Conservation (phyloP, 495 filamentous ascomycete genomes). For the Friedmanniomyces endolithicus region DNA sequence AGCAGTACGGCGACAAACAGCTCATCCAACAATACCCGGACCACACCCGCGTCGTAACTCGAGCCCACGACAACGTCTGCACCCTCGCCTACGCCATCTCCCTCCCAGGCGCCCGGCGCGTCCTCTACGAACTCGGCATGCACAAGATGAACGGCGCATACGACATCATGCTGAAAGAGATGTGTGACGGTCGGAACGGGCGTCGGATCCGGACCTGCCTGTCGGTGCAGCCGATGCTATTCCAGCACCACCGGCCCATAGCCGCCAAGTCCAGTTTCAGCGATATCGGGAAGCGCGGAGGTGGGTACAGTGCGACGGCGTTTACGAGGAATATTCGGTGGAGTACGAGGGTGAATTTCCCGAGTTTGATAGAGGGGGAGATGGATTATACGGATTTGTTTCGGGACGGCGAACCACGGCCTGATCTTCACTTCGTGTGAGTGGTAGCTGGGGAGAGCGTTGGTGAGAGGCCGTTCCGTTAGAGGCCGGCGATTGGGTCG, state of each 20-base stretch:
- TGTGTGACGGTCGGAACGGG: slow-evolving; percentile 3
- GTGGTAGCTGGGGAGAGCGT: too few species aligned
- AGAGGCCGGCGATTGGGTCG: too few species aligned
- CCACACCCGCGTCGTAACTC: slow-evolving; percentile 7
- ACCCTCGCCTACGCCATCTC: slow-evolving; percentile 9
- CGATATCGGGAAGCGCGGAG: background rate
- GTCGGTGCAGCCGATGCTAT: slow-evolving; percentile 6
- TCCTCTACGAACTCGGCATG: slow-evolving; percentile 8
- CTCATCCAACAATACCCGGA: slow-evolving; percentile 3
- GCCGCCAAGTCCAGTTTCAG: background rate
- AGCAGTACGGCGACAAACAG: slow-evolving; percentile 1
- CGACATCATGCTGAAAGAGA: background rate
- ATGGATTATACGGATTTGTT: slow-evolving; percentile 7
- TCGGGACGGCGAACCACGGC: background rate
- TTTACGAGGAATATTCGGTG: slow-evolving; percentile 11
- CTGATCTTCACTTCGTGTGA: background rate
- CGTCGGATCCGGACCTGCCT: background rate
- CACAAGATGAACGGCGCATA: background rate
- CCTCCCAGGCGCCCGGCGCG: background rate
- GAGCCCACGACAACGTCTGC: background rate
- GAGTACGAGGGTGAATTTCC: slow-evolving; percentile 9
- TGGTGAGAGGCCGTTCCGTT: too few species aligned
- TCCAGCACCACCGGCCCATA: slow-evolving; percentile 8
- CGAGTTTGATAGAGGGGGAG: background rate
- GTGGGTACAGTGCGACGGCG: background rate